phyloP scores from a whole-genome alignment of 345 rosid species.

The Mangifera indica region DNA sequence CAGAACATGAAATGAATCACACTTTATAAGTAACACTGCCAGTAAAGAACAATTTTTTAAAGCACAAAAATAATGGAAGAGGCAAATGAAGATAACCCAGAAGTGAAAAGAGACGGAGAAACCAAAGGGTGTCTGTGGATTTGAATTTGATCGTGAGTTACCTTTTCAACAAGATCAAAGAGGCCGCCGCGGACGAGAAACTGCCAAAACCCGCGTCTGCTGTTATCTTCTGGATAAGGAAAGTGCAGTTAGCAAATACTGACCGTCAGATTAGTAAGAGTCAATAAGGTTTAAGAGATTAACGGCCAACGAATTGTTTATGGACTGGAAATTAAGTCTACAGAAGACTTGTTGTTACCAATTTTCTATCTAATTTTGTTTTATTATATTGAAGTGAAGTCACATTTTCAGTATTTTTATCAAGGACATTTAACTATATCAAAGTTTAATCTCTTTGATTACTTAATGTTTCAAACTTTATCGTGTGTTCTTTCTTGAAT shows the following conservation, averaged over 20 bases:
- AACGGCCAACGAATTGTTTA: background rate
- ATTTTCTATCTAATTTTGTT: too few relatives aligned
- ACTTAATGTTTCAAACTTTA: too few relatives aligned
- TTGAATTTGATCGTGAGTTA: background rate
- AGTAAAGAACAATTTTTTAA: too few relatives aligned
- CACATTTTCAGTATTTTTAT: too few relatives aligned
- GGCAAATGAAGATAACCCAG: slow-evolving; percentile 6
- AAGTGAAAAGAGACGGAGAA: background rate
- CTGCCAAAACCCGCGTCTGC: slow-evolving; percentile 17
- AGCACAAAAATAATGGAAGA: too few relatives aligned
- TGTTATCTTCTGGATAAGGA: background rate
- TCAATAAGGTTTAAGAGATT: background rate
- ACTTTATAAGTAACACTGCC: too few relatives aligned
- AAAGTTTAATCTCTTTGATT: too few relatives aligned
- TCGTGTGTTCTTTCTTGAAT: too few relatives aligned
- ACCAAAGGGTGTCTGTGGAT: background rate
- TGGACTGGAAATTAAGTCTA: background rate
- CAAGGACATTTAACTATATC: too few relatives aligned
- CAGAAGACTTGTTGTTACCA: background rate
- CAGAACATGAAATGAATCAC: too few relatives aligned
- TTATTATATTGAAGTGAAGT: too few relatives aligned
- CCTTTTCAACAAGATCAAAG: slow-evolving; percentile 5
- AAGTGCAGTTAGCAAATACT: background rate
- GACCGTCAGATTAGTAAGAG: slow-evolving; percentile 8
- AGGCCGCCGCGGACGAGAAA: slow-evolving; percentile 22